Base-by-base conservation (phyloP, 2,329 filamentous ascomycete genomes). In the Myriosclerotinia duriaeana region DNA sequence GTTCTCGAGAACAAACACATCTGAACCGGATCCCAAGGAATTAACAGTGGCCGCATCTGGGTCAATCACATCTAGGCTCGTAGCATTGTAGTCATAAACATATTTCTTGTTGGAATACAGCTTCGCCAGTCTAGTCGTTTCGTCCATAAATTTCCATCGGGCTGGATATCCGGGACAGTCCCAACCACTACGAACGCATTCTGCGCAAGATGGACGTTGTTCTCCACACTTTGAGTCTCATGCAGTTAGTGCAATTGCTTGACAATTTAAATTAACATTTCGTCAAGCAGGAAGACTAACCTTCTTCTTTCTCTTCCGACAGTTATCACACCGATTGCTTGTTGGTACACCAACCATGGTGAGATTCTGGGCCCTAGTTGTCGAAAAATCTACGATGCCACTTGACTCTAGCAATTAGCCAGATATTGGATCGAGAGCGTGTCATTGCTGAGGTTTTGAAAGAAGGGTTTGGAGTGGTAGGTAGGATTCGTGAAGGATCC, bases 221-320 rank as follows among this genome's bases (percentile, higher is more conserved):
- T 70, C 70, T 55, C 64, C 69, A 60, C 70, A 71, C 69, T 71
- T 52, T 36, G 15, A 52, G 4, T 26, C 2, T 53, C 44, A 34
- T 30, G 9, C 46, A 22, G 17, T 62, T 26, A 62, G 53, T 40
- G 15, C 34, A 53, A 17, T 58, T 12, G 0, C 15, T n/a, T 20
- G 8, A 53, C 22, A 17, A 40, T 2, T 34, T 38, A 3, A 1
- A 36, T 9, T 7, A 34, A 20, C 34, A 40, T 12, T 30, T 30
- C 5, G 2, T 34, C 48, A 15, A 22, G 44, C 14, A 3, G 20
- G 20, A n/a, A 40, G 20, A 60, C 65, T 30, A 66, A 65, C 69
- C 61, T 70, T 71, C 40, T 71, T 71, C 56, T 71, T 71, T 52
- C 70, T 64, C 22, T 38, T 70, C 30, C 69, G 62, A 42, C 68